Evolutionary conservation across 768 basidiomycete species (phyloP).

Genomic region (Cyclocybe cylindracea): DNA sequence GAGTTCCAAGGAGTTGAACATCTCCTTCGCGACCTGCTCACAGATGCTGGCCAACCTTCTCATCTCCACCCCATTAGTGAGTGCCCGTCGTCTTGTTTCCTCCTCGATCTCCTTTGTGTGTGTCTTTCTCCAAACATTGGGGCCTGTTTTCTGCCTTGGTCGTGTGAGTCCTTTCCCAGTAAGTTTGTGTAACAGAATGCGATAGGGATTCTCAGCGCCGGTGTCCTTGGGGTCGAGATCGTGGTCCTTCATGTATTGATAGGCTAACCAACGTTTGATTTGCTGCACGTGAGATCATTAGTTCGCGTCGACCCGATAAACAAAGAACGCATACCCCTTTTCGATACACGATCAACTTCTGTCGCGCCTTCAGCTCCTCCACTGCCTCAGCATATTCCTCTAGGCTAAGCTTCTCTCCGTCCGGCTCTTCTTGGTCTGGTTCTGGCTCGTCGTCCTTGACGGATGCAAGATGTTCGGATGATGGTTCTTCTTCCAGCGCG

Average conservation of each 20-base stretch:
- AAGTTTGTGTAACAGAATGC: too few relatives aligned
- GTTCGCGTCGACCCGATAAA: too few relatives aligned
- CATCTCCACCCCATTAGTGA: background rate
- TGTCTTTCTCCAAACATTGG: conserved; percentile 6
- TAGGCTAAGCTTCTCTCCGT: background rate
- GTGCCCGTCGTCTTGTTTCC: too few relatives aligned
- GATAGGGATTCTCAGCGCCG: conserved; percentile 3
- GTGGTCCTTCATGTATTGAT: too few relatives aligned
- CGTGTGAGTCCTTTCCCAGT: too few relatives aligned
- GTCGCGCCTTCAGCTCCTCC: background rate
- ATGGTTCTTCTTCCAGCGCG: conserved; percentile 8
- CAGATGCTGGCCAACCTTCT: background rate
- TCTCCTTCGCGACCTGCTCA: background rate
- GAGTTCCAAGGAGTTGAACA: background rate
- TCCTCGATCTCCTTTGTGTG: background rate
- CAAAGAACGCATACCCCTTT: conserved; percentile 2
- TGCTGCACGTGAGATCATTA: background rate
- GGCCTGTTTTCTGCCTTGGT: background rate
- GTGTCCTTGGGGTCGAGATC: conserved; percentile 2
- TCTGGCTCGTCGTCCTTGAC: conserved; percentile 3
- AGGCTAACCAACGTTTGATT: too few relatives aligned
- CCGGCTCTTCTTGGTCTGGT: background rate
- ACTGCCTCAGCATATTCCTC: too few relatives aligned
- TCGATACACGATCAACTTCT: background rate
- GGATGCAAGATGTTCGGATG: background rate